A percentile compares a stretch with the other conserved stretches of the same genome.
These are phyloP conservation scores for Isoetes taiwanensis DNA, from an alignment of 75 land plant genomes.

Conservation along the genomic window DNA sequence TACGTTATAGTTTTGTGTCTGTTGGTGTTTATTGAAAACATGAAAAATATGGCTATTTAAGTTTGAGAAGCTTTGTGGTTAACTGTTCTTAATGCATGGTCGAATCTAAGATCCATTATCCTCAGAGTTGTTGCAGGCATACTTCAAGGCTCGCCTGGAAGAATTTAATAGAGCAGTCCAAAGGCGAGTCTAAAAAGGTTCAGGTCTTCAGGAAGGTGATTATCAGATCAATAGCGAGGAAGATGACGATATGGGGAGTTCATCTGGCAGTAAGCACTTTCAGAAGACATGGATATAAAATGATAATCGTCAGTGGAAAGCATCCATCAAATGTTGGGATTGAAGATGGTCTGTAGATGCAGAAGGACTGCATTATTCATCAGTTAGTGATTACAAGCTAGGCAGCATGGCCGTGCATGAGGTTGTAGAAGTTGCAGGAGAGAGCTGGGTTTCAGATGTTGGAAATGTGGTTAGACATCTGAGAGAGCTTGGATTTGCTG, in stretches of 20 bases:
- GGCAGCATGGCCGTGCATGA: slow-evolving; percentile 11
- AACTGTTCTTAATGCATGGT: too few relatives aligned
- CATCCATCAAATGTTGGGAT: too few relatives aligned
- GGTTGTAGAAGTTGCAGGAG: slow-evolving; percentile 25
- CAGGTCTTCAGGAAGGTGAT: too few relatives aligned
- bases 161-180: slow-evolving; percentile 49
- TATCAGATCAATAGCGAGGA: slow-evolving; percentile 24
- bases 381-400: slow-evolving; percentile 10
- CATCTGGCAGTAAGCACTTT: slow-evolving; percentile 17
- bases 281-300: too few relatives aligned
- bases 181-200: too few relatives aligned
- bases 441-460: slow-evolving; percentile 39
- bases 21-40: too few relatives aligned
- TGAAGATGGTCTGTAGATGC: slow-evolving; percentile 12
- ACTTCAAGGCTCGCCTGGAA: slow-evolving; percentile 66
- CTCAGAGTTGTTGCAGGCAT: slow-evolving; percentile 56
- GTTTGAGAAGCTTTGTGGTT: too few relatives aligned
- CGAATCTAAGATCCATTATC: too few relatives aligned
- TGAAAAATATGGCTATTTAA: too few relatives aligned
- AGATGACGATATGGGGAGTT: slow-evolving; percentile 42
- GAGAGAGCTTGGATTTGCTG: slow-evolving; percentile 69
- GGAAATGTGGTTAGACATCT: slow-evolving; percentile 64
- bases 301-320: too few relatives aligned
- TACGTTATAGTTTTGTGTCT: neutral
- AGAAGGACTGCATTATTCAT: slow-evolving; percentile 16